Evolutionary conservation across 2,329 filamentous ascomycete species (phyloP).

Genomic region (Fusarium nodosum): DNA sequence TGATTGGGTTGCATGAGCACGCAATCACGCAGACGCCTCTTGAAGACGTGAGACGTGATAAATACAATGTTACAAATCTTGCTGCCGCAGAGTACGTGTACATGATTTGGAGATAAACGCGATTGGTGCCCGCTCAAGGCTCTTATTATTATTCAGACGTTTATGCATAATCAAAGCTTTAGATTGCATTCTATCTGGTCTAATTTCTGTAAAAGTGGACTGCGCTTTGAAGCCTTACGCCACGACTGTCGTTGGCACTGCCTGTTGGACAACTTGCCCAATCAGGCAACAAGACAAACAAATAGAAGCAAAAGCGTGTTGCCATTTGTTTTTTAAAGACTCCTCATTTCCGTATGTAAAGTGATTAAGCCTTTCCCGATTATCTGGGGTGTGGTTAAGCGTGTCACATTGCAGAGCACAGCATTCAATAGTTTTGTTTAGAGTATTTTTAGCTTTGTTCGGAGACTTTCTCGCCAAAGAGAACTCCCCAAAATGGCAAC

Average conservation of each 20-base stretch:
- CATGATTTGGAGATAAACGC: background rate
- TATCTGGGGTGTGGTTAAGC: background rate
- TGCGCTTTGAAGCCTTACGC: background rate
- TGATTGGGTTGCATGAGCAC: background rate
- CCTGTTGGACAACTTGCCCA: background rate
- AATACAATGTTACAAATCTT: background rate
- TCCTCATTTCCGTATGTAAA: too few species aligned
- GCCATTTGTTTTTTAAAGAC: background rate
- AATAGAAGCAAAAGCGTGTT: background rate
- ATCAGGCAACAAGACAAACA: background rate
- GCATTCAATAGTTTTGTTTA: slow-evolving; percentile 14
- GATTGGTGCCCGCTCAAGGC: slow-evolving; percentile 12
- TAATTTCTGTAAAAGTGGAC: background rate
- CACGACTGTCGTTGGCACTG: background rate
- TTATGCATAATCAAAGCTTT: background rate
- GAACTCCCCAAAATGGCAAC: background rate
- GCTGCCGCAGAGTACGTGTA: too few species aligned
- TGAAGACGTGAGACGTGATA: background rate
- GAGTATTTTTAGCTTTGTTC: slow-evolving; percentile 16
- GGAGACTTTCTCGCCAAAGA: background rate
- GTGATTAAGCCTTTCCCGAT: background rate
- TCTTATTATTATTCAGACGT: background rate
- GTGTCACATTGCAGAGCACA: background rate
- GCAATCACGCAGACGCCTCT: slow-evolving; percentile 12
- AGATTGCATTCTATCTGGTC: background rate